phyloP scores from a whole-genome alignment of 495 filamentous ascomycete species.

The Neurospora tetraspora region DNA sequence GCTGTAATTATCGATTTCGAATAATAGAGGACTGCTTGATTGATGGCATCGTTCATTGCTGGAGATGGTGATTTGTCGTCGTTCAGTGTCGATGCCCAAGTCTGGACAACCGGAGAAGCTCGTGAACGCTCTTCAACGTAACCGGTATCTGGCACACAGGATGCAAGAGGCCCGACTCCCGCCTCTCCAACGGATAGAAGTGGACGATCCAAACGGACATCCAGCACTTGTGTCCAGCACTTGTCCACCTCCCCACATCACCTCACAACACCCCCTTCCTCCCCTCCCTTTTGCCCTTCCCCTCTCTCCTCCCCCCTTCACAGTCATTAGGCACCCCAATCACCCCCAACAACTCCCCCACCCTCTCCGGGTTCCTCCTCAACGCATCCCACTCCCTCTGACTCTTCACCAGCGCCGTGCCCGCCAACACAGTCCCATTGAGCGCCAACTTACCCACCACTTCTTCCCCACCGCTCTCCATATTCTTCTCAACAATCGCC shows the following conservation, averaged over 20 bases:
- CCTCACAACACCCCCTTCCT: not conserved
- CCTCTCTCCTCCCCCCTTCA: not conserved
- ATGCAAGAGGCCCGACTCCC: not conserved
- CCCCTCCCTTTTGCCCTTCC: not conserved
- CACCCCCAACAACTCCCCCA: constrained; percentile 45
- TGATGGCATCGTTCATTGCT: not conserved
- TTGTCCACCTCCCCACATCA: no score
- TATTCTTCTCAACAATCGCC: constrained; percentile 8
- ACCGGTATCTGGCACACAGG: not conserved
- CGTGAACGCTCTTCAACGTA: not conserved
- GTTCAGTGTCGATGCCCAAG: not conserved
- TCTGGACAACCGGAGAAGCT: not conserved
- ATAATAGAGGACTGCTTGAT: not conserved
- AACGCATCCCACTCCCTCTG: constrained; percentile 61
- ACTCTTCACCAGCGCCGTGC: constrained; percentile 70
- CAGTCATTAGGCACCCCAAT: constrained; percentile 46
- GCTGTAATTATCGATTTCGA: no score
- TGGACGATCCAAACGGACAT: not conserved
- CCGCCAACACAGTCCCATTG: constrained; percentile 74
- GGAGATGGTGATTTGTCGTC: not conserved
- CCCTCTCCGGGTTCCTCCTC: constrained; percentile 33
- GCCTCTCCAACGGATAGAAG: not conserved
- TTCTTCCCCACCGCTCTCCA: not conserved
- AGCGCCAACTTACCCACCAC: constrained; percentile 51
- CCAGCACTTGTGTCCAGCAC: not conserved